Conservation (phyloP, 2,329 filamentous ascomycete species). For the Blumeria graminis region DNA sequence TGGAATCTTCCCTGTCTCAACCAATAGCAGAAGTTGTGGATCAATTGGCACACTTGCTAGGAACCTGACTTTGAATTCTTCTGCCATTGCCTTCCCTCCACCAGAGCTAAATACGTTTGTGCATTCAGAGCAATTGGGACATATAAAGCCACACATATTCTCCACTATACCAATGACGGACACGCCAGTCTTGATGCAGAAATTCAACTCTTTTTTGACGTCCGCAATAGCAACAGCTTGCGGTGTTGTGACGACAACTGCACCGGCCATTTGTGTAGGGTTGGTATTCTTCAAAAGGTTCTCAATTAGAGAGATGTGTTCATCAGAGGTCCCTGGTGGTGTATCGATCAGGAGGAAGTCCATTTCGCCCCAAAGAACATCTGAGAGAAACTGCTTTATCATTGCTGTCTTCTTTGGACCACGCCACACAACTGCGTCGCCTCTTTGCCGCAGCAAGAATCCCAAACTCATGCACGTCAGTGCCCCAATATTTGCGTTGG, state of each 20-base stretch:
- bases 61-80: conserved; percentile 64
- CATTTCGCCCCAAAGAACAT: conserved; percentile 69
- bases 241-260: conserved; percentile 86
- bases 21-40: conserved; percentile 65
- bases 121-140: conserved; percentile 56
- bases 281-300: conserved; percentile 43
- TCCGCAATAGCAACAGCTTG: conserved; percentile 86
- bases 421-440: conserved; percentile 89
- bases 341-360: conserved; percentile 92
- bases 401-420: conserved; percentile 98
- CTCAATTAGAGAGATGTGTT: conserved; percentile 87
- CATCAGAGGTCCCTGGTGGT: conserved; percentile 84
- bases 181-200: conserved; percentile 61
- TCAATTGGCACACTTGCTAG: conserved; percentile 78
- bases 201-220: conserved; percentile 67
- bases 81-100: conserved; percentile 71
- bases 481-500: conserved; percentile 28
- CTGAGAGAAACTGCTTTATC: conserved; percentile 85
- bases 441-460: conserved; percentile 61
- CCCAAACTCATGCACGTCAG: conserved; percentile 79
- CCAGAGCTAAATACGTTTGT: conserved; percentile 86
- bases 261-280: conserved; percentile 52
- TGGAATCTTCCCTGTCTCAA: conserved; percentile 48
- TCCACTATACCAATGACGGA: conserved; percentile 81
- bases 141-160: conserved; percentile 91